Evolutionary conservation across 805 yeast genomes (phyloP).

Genomic region (Yarrowia yakushimensis): DNA sequence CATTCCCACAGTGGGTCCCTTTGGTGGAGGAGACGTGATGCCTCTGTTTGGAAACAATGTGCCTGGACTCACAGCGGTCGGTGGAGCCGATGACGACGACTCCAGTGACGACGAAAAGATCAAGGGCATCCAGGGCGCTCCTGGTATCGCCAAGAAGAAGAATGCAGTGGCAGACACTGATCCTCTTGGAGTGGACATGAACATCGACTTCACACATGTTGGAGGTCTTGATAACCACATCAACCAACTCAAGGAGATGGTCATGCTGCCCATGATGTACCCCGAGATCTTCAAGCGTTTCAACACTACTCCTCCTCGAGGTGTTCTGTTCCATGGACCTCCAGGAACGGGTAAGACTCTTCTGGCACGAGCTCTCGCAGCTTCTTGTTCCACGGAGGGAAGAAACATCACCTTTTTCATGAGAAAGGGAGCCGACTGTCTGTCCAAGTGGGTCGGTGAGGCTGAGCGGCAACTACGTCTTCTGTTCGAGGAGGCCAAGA

Average conservation of each 20-base stretch:
- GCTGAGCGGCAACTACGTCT: slow-evolving; percentile 92
- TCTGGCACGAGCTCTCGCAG: slow-evolving; percentile 96
- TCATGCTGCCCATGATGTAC: slow-evolving; percentile 82
- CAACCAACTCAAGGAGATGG: slow-evolving; percentile 94
- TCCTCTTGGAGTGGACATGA: slow-evolving; percentile 87
- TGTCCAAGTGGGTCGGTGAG: slow-evolving; percentile 98
- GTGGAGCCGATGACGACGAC: slow-evolving; percentile 41
- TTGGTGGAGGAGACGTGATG: slow-evolving; percentile 92
- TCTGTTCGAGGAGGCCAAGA: slow-evolving; percentile 91
- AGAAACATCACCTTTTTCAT: slow-evolving; percentile 91
- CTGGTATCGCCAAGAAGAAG: slow-evolving; percentile 27
- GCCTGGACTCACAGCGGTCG: slow-evolving; percentile 42
- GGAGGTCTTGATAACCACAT: slow-evolving; percentile 93
- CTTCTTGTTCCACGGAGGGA: slow-evolving; percentile 82
- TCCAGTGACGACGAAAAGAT: slow-evolving; percentile 46
- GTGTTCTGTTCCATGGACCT: slow-evolving; percentile 96
- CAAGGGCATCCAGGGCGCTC: slow-evolving; percentile 24
- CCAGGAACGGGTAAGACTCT: slow-evolving; percentile 99
- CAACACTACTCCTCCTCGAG: slow-evolving; percentile 92
- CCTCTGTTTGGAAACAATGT: slow-evolving; percentile 72
- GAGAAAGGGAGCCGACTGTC: slow-evolving; percentile 97
- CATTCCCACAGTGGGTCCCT: slow-evolving; percentile 94
- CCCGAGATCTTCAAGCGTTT: slow-evolving; percentile 92
- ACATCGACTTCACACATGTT: slow-evolving; percentile 75
- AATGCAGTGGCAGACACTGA: slow-evolving; percentile 73